These are phyloP conservation scores for Gracilaria gracilis DNA, from an alignment of 23 red algal species.

Conservation along the genomic window DNA sequence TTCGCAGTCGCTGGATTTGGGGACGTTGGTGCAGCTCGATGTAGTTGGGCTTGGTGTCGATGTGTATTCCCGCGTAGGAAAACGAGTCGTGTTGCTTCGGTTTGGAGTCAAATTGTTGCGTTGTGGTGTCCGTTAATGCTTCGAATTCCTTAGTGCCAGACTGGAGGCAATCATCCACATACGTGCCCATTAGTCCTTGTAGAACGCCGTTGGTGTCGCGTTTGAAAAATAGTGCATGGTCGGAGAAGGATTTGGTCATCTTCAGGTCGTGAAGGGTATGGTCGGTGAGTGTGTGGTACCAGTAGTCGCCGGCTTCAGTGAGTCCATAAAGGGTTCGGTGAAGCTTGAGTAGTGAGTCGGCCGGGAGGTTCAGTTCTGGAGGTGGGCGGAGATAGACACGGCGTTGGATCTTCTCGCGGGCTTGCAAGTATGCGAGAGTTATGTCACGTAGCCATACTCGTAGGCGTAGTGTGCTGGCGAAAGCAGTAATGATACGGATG, in stretches of 20 bases:
- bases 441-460: constrained; percentile 32
- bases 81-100: neutral
- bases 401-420: neutral
- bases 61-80: neutral
- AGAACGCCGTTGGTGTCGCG: neutral
- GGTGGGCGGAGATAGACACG: constrained; percentile 6
- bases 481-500: neutral
- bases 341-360: neutral
- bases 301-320: constrained; percentile 49
- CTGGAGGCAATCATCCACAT: constrained; percentile 48
- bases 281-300: neutral
- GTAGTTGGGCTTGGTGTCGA: neutral
- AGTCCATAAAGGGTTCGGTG: constrained; percentile 37
- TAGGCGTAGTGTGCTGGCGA: neutral
- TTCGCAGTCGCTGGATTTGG: neutral
- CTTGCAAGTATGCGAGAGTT: constrained; percentile 42
- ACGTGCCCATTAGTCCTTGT: constrained; percentile 30
- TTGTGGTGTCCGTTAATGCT: neutral
- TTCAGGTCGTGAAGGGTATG: constrained; percentile 25
- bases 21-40: neutral
- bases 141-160: constrained; percentile 34
- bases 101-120: constrained; percentile 15
- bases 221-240: neutral
- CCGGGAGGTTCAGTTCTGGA: neutral
- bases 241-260: neutral